A percentile compares a stretch with the other conserved stretches of the same genome.
Evolutionary conservation across 192 early-diverging fungal genomes (phyloP).

Genomic region (Phycomyces blakesleeanus): DNA sequence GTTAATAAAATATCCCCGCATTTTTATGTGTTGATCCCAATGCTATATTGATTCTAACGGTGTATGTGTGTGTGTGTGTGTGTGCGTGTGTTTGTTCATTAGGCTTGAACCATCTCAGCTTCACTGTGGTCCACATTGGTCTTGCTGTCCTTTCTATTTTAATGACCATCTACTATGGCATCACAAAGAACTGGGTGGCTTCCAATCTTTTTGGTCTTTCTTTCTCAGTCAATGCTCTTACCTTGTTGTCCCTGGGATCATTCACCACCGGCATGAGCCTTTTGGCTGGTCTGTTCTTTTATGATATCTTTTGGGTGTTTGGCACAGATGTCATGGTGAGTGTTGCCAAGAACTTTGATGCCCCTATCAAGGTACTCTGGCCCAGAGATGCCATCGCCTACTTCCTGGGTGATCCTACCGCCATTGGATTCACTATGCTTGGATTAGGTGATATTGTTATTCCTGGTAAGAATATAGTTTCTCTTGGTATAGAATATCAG

Average conservation of each 20-base stretch:
- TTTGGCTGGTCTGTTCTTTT: conserved; percentile 86
- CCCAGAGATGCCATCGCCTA: conserved; percentile 67
- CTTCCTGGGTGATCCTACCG: conserved; percentile 39
- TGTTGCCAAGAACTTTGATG: conserved; percentile 94
- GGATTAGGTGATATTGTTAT: conserved; percentile 97
- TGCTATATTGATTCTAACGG: too few species aligned
- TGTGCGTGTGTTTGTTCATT: too few species aligned
- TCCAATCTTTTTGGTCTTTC: conserved; percentile 86
- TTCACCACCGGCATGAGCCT: conserved; percentile 97
- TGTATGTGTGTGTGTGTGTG: too few species aligned
- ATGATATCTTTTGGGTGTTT: conserved; percentile 99
- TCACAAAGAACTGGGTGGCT: conserved; percentile 90
- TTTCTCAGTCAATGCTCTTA: conserved; percentile 82
- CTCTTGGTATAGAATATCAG: too few species aligned
- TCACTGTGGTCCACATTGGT: conserved; percentile 65
- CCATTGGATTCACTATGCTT: conserved; percentile 79
- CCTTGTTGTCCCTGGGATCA: conserved; percentile 86
- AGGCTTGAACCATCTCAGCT: conserved; percentile 32
- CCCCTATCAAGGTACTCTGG: conserved; percentile 93
- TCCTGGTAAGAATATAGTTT: conserved; percentile 72
- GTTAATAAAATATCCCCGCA: too few species aligned
- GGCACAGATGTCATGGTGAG: conserved; percentile 98
- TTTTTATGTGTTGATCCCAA: too few species aligned
- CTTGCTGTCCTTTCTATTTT: conserved; percentile 51
- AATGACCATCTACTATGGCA: conserved; percentile 71